phyloP scores from a whole-genome alignment of 2,329 filamentous ascomycete species.

The Penicillium sumatraense region DNA sequence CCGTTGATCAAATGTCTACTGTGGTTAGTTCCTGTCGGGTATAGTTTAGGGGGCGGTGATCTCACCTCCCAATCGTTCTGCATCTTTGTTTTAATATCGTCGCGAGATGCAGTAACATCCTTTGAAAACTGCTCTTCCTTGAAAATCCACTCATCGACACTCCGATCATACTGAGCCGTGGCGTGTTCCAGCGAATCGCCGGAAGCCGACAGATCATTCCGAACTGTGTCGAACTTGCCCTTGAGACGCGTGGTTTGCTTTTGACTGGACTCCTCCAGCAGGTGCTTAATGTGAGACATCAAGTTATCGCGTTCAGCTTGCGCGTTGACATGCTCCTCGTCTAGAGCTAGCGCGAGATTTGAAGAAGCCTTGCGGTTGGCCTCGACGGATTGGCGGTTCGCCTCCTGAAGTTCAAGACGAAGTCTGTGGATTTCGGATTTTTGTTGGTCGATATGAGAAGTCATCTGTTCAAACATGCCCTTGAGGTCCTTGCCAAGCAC shows the following conservation, averaged over 20 bases:
- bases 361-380: slow-evolving; percentile 70
- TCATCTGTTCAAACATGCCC: slow-evolving; percentile 77
- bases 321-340: slow-evolving; percentile 75
- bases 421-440: slow-evolving; percentile 76
- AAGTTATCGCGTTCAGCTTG: slow-evolving; percentile 75
- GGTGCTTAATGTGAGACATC: slow-evolving; percentile 73
- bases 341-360: slow-evolving; percentile 70
- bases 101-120: slow-evolving; percentile 72
- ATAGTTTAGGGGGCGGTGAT: background rate
- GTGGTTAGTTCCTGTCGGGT: slow-evolving; percentile 28
- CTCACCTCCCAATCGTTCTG: slow-evolving; percentile 83
- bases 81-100: slow-evolving; percentile 78
- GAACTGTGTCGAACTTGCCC: slow-evolving; percentile 65
- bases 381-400: slow-evolving; percentile 69
- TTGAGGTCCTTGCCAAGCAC: slow-evolving; percentile 86
- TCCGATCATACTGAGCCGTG: slow-evolving; percentile 67
- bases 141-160: slow-evolving; percentile 75
- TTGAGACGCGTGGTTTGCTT: slow-evolving; percentile 73
- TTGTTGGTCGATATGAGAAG: slow-evolving; percentile 75
- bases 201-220: slow-evolving; percentile 67
- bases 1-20: slow-evolving; percentile 72
- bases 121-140: slow-evolving; percentile 72
- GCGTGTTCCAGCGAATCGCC: slow-evolving; percentile 68
- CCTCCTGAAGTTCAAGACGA: slow-evolving; percentile 70
- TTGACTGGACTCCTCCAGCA: slow-evolving; percentile 76